These are phyloP conservation scores for Carex parvula DNA, from an alignment of 176 grass and related monocot species.

Conservation along the genomic window DNA sequence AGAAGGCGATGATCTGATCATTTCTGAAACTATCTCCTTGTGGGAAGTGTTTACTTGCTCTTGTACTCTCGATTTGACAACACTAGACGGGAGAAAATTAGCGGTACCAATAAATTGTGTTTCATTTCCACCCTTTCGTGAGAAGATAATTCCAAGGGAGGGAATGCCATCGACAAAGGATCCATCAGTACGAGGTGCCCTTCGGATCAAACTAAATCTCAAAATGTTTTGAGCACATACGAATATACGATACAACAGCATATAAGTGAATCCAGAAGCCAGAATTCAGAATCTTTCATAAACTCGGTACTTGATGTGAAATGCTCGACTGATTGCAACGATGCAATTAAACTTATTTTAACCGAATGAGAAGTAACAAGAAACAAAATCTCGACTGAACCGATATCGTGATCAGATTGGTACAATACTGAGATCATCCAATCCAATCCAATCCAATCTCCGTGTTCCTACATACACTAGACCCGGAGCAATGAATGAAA, in stretches of 20 bases:
- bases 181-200: constrained; percentile 1
- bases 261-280: not conserved
- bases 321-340: not conserved
- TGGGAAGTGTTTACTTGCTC: constrained; percentile 21
- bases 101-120: constrained; percentile 13
- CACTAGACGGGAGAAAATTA: constrained; percentile 19
- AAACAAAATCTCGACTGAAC: not conserved
- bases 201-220: constrained; percentile 23
- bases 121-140: not conserved
- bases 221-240: not conserved
- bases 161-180: constrained; percentile 21
- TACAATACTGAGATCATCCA: not conserved
- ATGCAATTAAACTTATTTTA: not conserved
- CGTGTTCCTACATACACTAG: not conserved
- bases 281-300: not conserved
- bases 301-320: not conserved
- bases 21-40: constrained; percentile 1
- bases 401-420: not conserved
- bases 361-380: not conserved
- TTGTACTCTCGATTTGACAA: constrained; percentile 6
- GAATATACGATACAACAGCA: no score
- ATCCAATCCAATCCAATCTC: not conserved
- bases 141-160: constrained; percentile 18
- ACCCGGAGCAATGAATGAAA: not conserved
- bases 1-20: constrained; percentile 22